Evolutionary conservation across 495 filamentous ascomycete genomes (phyloP), one percentile per base, ranked within the genome.

Genomic region (Penicillium cosmopolitanum): DNA sequence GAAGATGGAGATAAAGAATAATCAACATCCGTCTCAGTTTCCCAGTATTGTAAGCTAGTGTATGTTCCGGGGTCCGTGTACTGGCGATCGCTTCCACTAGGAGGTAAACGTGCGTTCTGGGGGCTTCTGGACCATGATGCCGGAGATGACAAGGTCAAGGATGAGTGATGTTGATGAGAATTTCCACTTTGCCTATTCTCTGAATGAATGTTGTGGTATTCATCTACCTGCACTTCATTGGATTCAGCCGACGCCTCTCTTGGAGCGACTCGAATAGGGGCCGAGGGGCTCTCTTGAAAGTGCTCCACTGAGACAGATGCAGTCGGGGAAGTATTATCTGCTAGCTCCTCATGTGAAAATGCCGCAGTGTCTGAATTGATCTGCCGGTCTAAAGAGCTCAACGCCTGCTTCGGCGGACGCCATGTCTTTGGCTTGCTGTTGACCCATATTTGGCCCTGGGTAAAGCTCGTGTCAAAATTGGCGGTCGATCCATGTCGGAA

Each of bases 401-500:
- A n/a, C 3, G 62, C 33, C 7, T 33, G 31, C 18, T 38, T 50
- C 2, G 56, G 4, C 1, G 44, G 23, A 33, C 48, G 61, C 63
- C 63, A 65, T 5, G 48, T 59, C 18, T 44, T 64, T 2, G 57
- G 61, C 31, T 44, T 55, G 46, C 61, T 67, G 15, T 67, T 64
- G 1, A 67, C 64, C 64, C 64, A 67, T 56, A 40, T 40, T 40
- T 67, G 64, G 7, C 46, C 47, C 35, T 42, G 33, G 12, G 51
- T 31, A 33, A 64, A 67, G 23, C 28, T 60, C 3, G 53, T 36
- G n/a, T 67, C 64, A 8, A 63, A 34, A 21, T 61, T 67, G 19
- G 64, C 64, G 4, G 50, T 61, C 6, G 64, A 67, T 3, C 64
- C 64, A 52, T 64, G 61, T 21, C 64, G 57, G 36, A 67, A 67